A percentile compares a stretch with the other conserved stretches of the same genome.
These are phyloP conservation scores for Botryosphaeria dothidea DNA, from an alignment of 2,329 filamentous ascomycete species.

Conservation along the genomic window DNA sequence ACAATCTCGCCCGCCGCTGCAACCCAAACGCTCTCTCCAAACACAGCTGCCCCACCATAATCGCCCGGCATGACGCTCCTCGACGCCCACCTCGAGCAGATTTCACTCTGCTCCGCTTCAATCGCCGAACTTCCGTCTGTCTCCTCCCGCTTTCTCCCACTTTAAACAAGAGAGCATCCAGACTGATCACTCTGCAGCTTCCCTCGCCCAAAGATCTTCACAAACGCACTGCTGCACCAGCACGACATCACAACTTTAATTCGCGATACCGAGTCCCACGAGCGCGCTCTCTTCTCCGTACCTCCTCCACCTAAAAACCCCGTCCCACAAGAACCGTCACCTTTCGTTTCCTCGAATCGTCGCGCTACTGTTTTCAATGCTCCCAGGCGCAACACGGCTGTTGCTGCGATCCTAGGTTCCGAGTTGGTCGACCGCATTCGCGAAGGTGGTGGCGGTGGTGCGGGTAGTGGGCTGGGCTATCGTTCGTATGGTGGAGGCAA, in stretches of 20 bases:
- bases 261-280: conserved; percentile 91
- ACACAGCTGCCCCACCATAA: neutral
- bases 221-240: conserved; percentile 82
- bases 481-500: conserved; percentile 41
- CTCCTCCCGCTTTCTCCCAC: neutral
- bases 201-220: conserved; percentile 89
- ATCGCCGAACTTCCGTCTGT: conserved; percentile 49
- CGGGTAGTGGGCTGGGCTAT: conserved; percentile 50
- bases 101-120: conserved; percentile 49
- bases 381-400: conserved; percentile 74
- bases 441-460: conserved; percentile 56
- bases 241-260: conserved; percentile 94
- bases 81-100: conserved; percentile 52
- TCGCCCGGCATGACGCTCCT: conserved; percentile 43
- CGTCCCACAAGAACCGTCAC: conserved; percentile 37
- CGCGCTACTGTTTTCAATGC: conserved; percentile 53
- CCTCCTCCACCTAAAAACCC: conserved; percentile 63
- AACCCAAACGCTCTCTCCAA: neutral
- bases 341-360: conserved; percentile 31
- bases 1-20: neutral
- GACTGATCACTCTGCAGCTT: conserved; percentile 59
- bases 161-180: neutral
- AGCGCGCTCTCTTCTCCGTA: conserved; percentile 91
- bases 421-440: conserved; percentile 82
- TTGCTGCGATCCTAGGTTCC: conserved; percentile 83